Percentiles rank a stretch among this genome's conserved stretches.
Evolutionary conservation across 2,329 filamentous ascomycete genomes (phyloP).

Genomic region (Aureobasidium lini): DNA sequence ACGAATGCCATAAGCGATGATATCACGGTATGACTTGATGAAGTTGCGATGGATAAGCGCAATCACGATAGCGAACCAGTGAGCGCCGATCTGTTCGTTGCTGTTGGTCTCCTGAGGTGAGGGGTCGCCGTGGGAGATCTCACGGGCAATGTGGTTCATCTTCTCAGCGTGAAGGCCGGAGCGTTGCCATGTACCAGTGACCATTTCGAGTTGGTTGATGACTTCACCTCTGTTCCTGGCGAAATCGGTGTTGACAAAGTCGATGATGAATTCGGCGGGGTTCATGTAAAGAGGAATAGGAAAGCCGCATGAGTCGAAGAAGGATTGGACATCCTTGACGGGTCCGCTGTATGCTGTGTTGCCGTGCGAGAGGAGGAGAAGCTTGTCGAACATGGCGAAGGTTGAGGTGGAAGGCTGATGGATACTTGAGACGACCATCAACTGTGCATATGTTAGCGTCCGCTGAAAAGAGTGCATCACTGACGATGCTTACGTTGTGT

Average conservation of each 20-base stretch:
- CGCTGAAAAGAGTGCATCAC: neutral
- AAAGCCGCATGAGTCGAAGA: constrained; percentile 56
- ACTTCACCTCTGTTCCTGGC: constrained; percentile 42
- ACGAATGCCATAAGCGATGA: constrained; percentile 76
- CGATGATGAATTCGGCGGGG: constrained; percentile 72
- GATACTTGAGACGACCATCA: constrained; percentile 74
- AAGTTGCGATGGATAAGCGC: constrained; percentile 70
- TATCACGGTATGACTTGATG: constrained; percentile 76
- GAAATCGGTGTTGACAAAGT: constrained; percentile 74
- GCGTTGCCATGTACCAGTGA: constrained; percentile 49
- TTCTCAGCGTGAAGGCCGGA: constrained; percentile 18
- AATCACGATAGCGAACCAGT: constrained; percentile 45
- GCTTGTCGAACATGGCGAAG: constrained; percentile 72
- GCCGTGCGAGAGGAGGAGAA: constrained; percentile 65
- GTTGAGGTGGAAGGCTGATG: constrained; percentile 78
- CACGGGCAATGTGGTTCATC: constrained; percentile 27
- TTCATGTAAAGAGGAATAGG: constrained; percentile 64
- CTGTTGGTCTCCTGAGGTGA: constrained; percentile 3
- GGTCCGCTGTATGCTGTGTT: constrained; percentile 67
- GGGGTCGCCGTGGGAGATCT: constrained; percentile 24
- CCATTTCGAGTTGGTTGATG: constrained; percentile 41
- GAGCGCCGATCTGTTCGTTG: constrained; percentile 28
- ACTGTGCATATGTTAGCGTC: constrained; percentile 33
- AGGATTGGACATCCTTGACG: constrained; percentile 48
- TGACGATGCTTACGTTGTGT: constrained; percentile 49